Conservation (phyloP, 352 stramenopile genomes). For the Peronosclerospora sorghi region DNA sequence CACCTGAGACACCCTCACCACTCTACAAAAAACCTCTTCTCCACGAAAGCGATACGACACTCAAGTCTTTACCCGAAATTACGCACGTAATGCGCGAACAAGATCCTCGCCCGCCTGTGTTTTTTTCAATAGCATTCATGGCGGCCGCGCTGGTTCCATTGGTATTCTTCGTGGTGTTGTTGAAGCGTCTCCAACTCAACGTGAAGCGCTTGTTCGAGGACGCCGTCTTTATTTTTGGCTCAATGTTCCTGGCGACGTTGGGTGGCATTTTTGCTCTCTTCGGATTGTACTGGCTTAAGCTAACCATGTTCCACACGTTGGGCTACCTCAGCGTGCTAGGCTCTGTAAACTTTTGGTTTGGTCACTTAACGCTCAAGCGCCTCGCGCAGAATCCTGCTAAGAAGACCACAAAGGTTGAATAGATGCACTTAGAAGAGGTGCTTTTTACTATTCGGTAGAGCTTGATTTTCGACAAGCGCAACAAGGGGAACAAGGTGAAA, state of each 20-base stretch:
- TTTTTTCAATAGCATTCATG: conserved; percentile 62
- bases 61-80: conserved; percentile 79
- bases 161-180: conserved; percentile 48
- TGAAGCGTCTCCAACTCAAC: conserved; percentile 49
- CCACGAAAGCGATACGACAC: conserved; percentile 80
- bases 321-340: conserved; percentile 59
- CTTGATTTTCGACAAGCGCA: conserved; percentile 2
- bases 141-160: conserved; percentile 49
- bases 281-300: conserved; percentile 76
- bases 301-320: conserved; percentile 83
- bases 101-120: conserved; percentile 49
- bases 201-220: conserved; percentile 55
- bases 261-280: conserved; percentile 71
- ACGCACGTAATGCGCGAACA: conserved; percentile 77
- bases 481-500: not conserved
- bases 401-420: conserved; percentile 56
- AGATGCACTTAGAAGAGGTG: conserved; percentile 8
- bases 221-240: conserved; percentile 54
- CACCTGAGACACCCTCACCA: conserved; percentile 49
- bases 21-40: conserved; percentile 82
- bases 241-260: conserved; percentile 64
- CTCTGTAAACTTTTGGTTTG: conserved; percentile 43
- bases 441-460: too few species aligned
- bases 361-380: conserved; percentile 69
- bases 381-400: conserved; percentile 32